phyloP scores from a whole-genome alignment of 2,329 filamentous ascomycete genomes.

The Penicillium decumbens region DNA sequence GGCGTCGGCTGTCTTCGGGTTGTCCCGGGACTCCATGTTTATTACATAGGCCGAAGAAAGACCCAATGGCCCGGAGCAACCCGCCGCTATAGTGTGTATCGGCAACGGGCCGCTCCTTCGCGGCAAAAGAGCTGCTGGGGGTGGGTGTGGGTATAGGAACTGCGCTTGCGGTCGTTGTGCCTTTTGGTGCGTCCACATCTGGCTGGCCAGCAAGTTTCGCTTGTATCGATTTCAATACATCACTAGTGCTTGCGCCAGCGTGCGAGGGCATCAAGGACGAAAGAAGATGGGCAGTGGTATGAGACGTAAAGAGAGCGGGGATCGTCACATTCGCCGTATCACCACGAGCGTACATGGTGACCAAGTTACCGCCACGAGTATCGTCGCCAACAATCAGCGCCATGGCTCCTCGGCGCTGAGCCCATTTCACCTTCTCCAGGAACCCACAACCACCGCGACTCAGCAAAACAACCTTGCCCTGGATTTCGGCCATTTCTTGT shows the following conservation, averaged over 20 bases:
- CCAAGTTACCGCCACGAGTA: constrained; percentile 77
- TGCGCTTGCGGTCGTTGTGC: constrained; percentile 27
- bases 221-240: constrained; percentile 53
- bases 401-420: constrained; percentile 79
- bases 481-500: constrained; percentile 87
- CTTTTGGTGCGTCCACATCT: constrained; percentile 19
- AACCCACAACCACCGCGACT: constrained; percentile 94
- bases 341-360: constrained; percentile 97
- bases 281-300: constrained; percentile 87
- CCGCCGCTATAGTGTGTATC: constrained; percentile 24
- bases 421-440: constrained; percentile 95
- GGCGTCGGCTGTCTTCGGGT: constrained; percentile 55
- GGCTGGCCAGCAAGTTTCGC: constrained; percentile 24
- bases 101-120: constrained; percentile 14
- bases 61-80: constrained; percentile 45
- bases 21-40: constrained; percentile 22
- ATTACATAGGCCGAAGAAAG: constrained; percentile 41
- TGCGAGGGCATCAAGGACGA: constrained; percentile 77
- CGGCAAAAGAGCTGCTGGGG: constrained; percentile 23
- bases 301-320: constrained; percentile 87
- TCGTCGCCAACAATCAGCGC: constrained; percentile 94
- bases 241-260: constrained; percentile 58
- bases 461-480: constrained; percentile 85
- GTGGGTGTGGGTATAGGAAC: constrained; percentile 31
- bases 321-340: constrained; percentile 95